A percentile compares a stretch with the other conserved stretches of the same genome.
Conservation (phyloP, 805 yeast genomes). For the Novakomyces olei region DNA sequence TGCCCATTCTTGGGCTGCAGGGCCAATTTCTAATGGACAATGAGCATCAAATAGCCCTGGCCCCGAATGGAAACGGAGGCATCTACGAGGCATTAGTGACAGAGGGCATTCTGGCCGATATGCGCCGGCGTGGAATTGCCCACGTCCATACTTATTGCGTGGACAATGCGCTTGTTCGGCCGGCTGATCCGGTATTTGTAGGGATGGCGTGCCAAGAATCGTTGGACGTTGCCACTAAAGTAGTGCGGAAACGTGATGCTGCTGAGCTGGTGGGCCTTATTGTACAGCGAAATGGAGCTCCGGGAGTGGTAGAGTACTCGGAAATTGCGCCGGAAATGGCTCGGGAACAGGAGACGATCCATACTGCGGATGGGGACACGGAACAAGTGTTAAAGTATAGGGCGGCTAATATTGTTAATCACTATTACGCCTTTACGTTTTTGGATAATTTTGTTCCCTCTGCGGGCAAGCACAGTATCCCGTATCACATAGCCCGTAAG, state of each 20-base stretch:
- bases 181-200: slow-evolving; percentile 76
- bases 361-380: too few relatives aligned
- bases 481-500: slow-evolving; percentile 89
- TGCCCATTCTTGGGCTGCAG: slow-evolving; percentile 61
- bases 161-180: slow-evolving; percentile 74
- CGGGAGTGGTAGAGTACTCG: slow-evolving; percentile 87
- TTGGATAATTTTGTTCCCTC: slow-evolving; percentile 25
- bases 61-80: slow-evolving; percentile 99
- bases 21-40: slow-evolving; percentile 55
- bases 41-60: slow-evolving; percentile 37
- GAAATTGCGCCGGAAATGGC: slow-evolving; percentile 56
- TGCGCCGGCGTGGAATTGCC: slow-evolving; percentile 43
- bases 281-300: slow-evolving; percentile 34
- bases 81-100: slow-evolving; percentile 59
- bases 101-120: slow-evolving; percentile 45
- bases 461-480: slow-evolving; percentile 27
- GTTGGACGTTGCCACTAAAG: slow-evolving; percentile 73
- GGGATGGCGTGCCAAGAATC: slow-evolving; percentile 57
- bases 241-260: slow-evolving; percentile 78
- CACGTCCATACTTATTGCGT: slow-evolving; percentile 95
- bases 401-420: slow-evolving; percentile 95
- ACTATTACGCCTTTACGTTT: slow-evolving; percentile 72
- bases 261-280: slow-evolving; percentile 79
- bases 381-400: slow-evolving; percentile 37
- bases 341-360: slow-evolving; percentile 31